Percentiles rank a stretch among this genome's conserved stretches.
These are phyloP conservation scores for Acanthamoeba polyphaga DNA, from an alignment of 208 protist species.

Conservation along the genomic window DNA sequence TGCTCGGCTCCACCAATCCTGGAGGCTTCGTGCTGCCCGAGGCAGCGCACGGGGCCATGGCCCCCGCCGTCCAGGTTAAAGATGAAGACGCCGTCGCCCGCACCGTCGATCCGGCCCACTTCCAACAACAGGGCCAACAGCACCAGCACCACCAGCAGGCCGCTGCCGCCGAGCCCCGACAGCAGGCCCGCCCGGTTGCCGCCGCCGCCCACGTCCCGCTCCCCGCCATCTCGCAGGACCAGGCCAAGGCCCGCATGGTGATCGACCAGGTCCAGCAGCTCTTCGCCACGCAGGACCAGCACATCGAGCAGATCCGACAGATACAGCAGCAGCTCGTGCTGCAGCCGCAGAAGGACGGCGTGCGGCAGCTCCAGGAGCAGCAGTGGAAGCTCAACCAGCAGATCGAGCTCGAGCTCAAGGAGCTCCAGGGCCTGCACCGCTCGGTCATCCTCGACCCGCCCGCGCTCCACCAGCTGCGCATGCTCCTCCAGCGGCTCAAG, in stretches of 20 bases:
- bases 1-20: not conserved
- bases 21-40: constrained; percentile 3
- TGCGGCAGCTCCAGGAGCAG: constrained; percentile 46
- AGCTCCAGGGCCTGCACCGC: constrained; percentile 45
- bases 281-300: constrained; percentile 36
- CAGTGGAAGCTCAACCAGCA: constrained; percentile 70
- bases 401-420: constrained; percentile 61
- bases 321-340: constrained; percentile 63
- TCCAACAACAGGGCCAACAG: not conserved
- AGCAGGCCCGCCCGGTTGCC: not conserved
- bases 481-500: constrained; percentile 53
- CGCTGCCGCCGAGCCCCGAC: not conserved
- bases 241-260: constrained; percentile 61
- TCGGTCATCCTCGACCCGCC: constrained; percentile 63
- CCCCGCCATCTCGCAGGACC: constrained; percentile 56
- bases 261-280: constrained; percentile 72
- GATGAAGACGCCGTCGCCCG: not conserved
- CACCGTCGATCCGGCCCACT: constrained; percentile 17
- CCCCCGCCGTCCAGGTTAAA: not conserved
- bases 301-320: constrained; percentile 49
- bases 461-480: constrained; percentile 52
- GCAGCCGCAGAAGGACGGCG: constrained; percentile 18
- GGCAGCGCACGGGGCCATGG: too few relatives aligned
- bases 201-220: not conserved
- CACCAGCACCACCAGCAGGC: not conserved